Evolutionary conservation across 2,329 filamentous ascomycete species (phyloP), one percentile per base, ranked within the genome.

Genomic region (Stemphylium lycopersici): DNA sequence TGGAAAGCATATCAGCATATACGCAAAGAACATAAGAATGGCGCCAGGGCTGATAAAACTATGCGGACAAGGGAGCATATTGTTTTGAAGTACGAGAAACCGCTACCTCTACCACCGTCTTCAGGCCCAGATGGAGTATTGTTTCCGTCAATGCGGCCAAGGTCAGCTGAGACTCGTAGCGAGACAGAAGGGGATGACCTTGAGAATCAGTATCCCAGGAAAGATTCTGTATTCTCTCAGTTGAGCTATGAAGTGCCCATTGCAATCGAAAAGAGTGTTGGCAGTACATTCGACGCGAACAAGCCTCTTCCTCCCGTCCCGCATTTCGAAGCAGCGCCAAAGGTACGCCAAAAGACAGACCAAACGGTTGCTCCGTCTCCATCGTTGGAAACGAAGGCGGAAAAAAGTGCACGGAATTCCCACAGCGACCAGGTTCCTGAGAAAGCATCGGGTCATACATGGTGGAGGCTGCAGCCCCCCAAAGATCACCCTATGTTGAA

Each of bases 291-390:
- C 7, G 41, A 63, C 24, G 36, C 16, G n/a, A 53, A 49, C 15
- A 66, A 63, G 31, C 55, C 64, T 4, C 51, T 65, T 22, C 68
- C 64, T 36, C 53, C 47, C 0, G n/a, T 51, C 5, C 57, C 64
- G 26, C 46, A 15, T 13, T 13, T 37, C 13, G n/a, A 54, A 2
- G 29, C 32, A 33, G 38, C 55, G 32, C 44, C 48, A 32, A 49
- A 45, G 26, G 6, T 20, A 18, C 36, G 24, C 24, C 16, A 13
- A 12, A 16, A 5, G n/a, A 24, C 3, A 31, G 3, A 11, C 12
- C 20, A 3, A 12, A 22, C 1, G 2, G 2, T 2, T n/a, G 39
- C 4, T 37, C 11, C 20, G 12, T 29, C 20, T 16, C n/a, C 22
- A 15, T 15, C 16, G 31, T 11, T 13, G 4, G 36, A 40, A 11